Base-by-base conservation (phyloP, 1,139 yeast genomes). In the Pichia sp. region DNA sequence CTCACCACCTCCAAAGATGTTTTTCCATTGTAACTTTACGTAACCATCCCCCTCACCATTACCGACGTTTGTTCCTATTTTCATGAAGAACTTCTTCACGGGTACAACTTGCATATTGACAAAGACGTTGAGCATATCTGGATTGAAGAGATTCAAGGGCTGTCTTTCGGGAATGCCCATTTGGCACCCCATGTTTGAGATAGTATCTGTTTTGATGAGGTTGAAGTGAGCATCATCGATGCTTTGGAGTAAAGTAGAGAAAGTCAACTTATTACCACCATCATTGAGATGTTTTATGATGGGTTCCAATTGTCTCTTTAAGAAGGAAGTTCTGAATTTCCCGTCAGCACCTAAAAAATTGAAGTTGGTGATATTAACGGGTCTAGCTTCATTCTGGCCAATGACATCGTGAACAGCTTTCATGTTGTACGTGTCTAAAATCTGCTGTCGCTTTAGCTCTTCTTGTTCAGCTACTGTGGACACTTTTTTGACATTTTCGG, bases 31-130 rank as follows among this genome's bases (percentile, higher is more conserved):
- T 43, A 84, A 72, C 34, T 82, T 80, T 31, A 86, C 69, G 52
- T 86, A 85, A 2, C 96, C 96, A 54, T 84, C 94, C 21, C 96
- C 97, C 63, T 87, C 96, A 20, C 94, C 94, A 53, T 88, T 88
- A 3, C 96, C 96, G 5, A 88, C 74, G 57, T 83, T 87, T 6
- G 96, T 88, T n/a, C 96, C 96, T 2, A 95, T 84, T 51, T 80
- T 81, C 42, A 93, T 87, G 43, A 72, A 72, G 52, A 83, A 80
- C 47, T 66, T 68, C 47, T 81, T 79, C 3, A 72, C 69, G 0
- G 93, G 93, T 11, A 67, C 43, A 3, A 81, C 48, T 36, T 72
- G 68, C 41, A 82, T 59, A n/a, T 69, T 66, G 0, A 87, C 81
- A 0, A 69, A 67, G 12, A 82, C 50, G 19, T 68, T 67, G 11